Evolutionary conservation across 768 basidiomycete species (phyloP), one percentile per base, ranked within the genome.

Genomic region (Pleurotus cornucopiae): DNA sequence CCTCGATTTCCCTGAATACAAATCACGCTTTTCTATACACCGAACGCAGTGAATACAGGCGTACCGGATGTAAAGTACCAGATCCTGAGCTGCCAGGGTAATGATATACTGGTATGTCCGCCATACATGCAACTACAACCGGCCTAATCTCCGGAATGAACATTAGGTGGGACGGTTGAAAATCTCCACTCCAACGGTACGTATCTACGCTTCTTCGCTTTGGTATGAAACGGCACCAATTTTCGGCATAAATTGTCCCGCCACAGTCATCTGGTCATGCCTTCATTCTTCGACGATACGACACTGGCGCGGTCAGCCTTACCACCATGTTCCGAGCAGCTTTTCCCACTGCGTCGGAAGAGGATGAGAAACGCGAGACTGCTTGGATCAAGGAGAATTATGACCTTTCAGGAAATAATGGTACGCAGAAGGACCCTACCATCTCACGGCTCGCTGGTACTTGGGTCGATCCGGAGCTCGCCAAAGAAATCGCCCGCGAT

Each of bases 261-360:
- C 39, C 55, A 16, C 67, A 92, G 89, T 80, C 86, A 25, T 69
- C 74, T 12, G 85, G 88, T 37, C 94, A 98, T 71, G 93, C 95
- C 20, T 98, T 97, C 69, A 91, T 98, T 66, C 86, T 98, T 37
- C 85, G 94, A 45, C 85, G 95, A 54, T 94, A 90, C 63, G 95
- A 98, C 71, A 96, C 94, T 2, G 87, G 90, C 57, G 93, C 93
- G 16, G 82, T 98, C 71, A 90, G 88, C 60, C 81, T 94, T 7
- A 96, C 94, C 7, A 96, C 94, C 56, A 96, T 98, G 94, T 96
- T 91, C 74, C 90, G 94, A 57, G 94, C 94, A 6, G 93, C 93
- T 0, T 98, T 93, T 69, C 94, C 94, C 7, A 82, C 78, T 39
- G 89, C 93, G 3, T 73, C 76, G 43, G 91, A 94, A 1, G 73